Evolutionary conservation across 139 green algal genomes (phyloP), one percentile per base, ranked within the genome.

Genomic region (Chlorella sp.): DNA sequence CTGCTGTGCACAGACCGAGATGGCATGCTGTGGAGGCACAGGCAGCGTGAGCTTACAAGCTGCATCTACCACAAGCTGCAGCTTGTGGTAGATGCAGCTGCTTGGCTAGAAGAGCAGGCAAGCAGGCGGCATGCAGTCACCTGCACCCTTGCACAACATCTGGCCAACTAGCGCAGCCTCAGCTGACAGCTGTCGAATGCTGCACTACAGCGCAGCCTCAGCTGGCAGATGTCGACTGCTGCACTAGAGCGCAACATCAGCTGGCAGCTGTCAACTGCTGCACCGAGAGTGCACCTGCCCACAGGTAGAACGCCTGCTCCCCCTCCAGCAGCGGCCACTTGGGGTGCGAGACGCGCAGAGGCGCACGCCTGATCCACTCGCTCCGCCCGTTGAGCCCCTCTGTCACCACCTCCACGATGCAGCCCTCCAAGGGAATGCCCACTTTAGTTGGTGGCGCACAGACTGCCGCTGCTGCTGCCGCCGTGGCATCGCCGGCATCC

Each of bases 331-430:
- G 89, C 21, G 37, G 22, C 48, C 92, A 89, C 36, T 57, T 80
- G 30, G 81, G 82, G 83, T 96, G 94, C 0, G 39, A 84, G 34
- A 96, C 81, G 69, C 95, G 87, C 86, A 96, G 83, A 2, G 94
- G 94, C 3, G 76, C 91, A 48, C 95, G 94, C 2, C 86, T 48
- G 30, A 89, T 79, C 32, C 78, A 87, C 26, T 83, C 71, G 82
- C 69, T 88, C 26, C 90, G 88, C 5, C 91, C 91, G 18, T 82
- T 64, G 30, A 93, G 90, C 57, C 90, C 91, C 32, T 93, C 91
- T 1, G 48, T 36, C 48, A 90, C 82, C 75, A 94, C 39, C 66
- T 93, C 76, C 28, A 93, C 77, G 3, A 26, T 57, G 87, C 93
- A 95, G 0, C 90, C 92, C 64, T 88, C 79, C 30, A 95, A 57